Conservation (phyloP, 805 yeast genomes). For the Zygosaccharomyces bailii region DNA sequence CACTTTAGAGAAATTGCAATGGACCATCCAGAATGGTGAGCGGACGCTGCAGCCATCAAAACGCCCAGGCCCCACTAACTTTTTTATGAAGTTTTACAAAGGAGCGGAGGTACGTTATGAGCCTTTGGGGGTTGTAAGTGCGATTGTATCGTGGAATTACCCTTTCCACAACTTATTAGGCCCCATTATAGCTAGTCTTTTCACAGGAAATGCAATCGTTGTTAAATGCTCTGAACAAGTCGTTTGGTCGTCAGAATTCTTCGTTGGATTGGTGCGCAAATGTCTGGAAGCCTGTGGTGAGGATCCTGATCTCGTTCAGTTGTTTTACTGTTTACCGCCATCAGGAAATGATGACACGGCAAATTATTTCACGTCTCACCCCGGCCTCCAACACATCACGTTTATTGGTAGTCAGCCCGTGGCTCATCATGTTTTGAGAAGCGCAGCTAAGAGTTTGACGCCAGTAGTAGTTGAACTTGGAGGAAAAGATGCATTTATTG, state of each 20-base stretch:
- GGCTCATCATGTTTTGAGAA: conserved; percentile 79
- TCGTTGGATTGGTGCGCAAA: conserved; percentile 63
- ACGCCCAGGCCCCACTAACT: conserved; percentile 84
- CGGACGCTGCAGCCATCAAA: conserved; percentile 61
- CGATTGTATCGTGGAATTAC: conserved; percentile 95
- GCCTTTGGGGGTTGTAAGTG: conserved; percentile 83
- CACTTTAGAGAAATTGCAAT: conserved; percentile 84
- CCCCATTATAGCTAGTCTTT: conserved; percentile 82
- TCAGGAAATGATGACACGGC: conserved; percentile 43
- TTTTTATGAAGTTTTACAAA: conserved; percentile 77
- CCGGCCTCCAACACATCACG: conserved; percentile 80
- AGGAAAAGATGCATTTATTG: conserved; percentile 90
- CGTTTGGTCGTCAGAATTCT: conserved; percentile 87
- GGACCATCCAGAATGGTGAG: conserved; percentile 87
- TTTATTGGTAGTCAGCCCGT: conserved; percentile 96
- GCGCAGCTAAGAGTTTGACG: conserved; percentile 82
- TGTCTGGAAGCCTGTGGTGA: conserved; percentile 72
- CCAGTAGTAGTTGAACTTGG: conserved; percentile 97
- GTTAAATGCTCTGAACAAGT: conserved; percentile 96
- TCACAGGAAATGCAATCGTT: conserved; percentile 88
- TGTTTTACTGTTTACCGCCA: conserved; percentile 84
- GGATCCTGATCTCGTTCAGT: conserved; percentile 79
- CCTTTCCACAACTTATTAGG: conserved; percentile 95
- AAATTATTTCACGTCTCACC: conserved; percentile 79
- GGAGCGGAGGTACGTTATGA: conserved; percentile 92